phyloP scores from a whole-genome alignment of 768 basidiomycete genomes.

The Auricularia cornea region DNA sequence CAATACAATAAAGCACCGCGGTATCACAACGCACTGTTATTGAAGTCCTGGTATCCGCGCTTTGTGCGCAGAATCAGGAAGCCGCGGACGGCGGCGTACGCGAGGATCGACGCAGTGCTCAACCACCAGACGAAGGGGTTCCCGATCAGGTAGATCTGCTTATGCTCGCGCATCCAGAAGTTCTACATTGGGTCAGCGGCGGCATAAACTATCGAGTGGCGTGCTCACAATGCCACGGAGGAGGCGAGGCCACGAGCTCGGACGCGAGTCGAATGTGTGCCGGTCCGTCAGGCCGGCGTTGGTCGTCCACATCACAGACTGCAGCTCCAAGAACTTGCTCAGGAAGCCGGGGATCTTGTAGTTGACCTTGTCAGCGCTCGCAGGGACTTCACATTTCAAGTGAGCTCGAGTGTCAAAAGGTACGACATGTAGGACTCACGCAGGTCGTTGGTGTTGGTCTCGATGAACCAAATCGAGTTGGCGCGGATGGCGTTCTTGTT shows the following conservation, averaged over 20 bases:
- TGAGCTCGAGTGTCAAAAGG: slow-evolving; percentile 1
- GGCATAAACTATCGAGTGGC: neutral
- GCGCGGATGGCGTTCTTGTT: slow-evolving; percentile 90
- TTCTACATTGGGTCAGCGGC: slow-evolving; percentile 42
- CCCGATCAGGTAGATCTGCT: slow-evolving; percentile 91
- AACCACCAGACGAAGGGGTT: slow-evolving; percentile 93
- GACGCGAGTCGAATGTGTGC: slow-evolving; percentile 93
- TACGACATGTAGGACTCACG: slow-evolving; percentile 37
- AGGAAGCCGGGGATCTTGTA: slow-evolving; percentile 87
- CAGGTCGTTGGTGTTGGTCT: slow-evolving; percentile 70
- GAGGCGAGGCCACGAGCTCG: slow-evolving; percentile 82
- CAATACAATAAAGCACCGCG: neutral
- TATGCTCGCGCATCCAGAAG: slow-evolving; percentile 97
- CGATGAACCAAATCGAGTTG: slow-evolving; percentile 92
- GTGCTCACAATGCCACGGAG: slow-evolving; percentile 82
- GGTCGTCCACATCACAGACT: slow-evolving; percentile 94
- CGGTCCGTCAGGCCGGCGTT: slow-evolving; percentile 94
- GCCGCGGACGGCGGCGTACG: slow-evolving; percentile 62
- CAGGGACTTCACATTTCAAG: slow-evolving; percentile 43
- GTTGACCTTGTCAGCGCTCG: slow-evolving; percentile 72
- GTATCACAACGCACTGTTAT: slow-evolving; percentile 57
- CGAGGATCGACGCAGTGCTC: slow-evolving; percentile 59
- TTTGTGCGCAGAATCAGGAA: slow-evolving; percentile 83
- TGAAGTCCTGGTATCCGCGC: slow-evolving; percentile 86
- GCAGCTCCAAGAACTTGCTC: slow-evolving; percentile 82